A percentile compares a stretch with the other conserved stretches of the same genome.
Conservation (phyloP, 805 yeast species). For the Cyberlindnera bimundalis region DNA sequence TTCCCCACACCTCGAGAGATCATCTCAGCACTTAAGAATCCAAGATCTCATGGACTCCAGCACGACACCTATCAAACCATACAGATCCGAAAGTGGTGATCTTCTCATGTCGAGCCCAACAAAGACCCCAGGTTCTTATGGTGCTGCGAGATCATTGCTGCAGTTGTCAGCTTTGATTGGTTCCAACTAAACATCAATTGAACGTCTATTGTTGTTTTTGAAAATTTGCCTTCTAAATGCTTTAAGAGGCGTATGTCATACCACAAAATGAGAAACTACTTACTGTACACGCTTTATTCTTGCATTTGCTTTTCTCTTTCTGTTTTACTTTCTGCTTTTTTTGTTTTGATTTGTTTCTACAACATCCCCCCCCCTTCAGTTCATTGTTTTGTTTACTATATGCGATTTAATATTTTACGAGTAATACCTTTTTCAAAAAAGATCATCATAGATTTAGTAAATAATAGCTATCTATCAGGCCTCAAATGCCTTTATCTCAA, state of each 20-base stretch:
- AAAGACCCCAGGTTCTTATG: conserved; percentile 45
- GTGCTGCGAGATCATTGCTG: conserved; percentile 43
- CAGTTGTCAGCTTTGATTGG: conserved; percentile 35
- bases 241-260: too few species aligned
- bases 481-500: conserved; percentile 1
- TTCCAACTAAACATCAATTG: conserved; percentile 20
- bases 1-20: conserved; percentile 1
- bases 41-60: conserved; percentile 18
- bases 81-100: conserved; percentile 23
- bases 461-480: too few species aligned
- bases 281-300: too few species aligned
- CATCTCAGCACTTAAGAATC: neutral
- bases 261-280: too few species aligned
- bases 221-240: too few species aligned
- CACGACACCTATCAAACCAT: conserved; percentile 25
- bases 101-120: conserved; percentile 36
- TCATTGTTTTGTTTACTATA: neutral
- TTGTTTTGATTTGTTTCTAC: neutral
- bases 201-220: neutral
- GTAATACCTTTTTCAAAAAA: neutral
- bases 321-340: neutral
- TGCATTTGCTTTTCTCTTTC: conserved; percentile 1
- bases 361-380: neutral
- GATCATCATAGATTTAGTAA: too few species aligned
- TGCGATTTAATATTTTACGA: conserved; percentile 3